phyloP scores from a whole-genome alignment of 2,329 filamentous ascomycete species.

The Periconia macrospinosa region DNA sequence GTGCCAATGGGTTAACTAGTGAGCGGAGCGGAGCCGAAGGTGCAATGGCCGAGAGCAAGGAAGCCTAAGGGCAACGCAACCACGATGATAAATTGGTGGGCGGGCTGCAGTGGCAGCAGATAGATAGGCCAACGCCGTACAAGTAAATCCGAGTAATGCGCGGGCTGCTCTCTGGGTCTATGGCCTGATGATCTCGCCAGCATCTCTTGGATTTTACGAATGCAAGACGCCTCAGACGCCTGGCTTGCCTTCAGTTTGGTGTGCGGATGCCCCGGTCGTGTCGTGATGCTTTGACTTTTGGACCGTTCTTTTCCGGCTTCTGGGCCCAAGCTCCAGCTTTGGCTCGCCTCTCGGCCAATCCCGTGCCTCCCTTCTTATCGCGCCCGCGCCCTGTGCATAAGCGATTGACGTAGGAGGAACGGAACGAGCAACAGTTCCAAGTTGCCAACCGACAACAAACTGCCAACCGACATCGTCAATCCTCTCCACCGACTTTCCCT shows the following conservation, averaged over 20 bases:
- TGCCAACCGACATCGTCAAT: slow-evolving; percentile 24
- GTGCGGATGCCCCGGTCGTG: too few species aligned
- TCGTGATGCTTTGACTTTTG: neutral
- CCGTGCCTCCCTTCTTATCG: slow-evolving; percentile 22
- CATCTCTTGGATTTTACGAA: neutral
- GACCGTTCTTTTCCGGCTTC: neutral
- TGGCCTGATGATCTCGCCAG: neutral
- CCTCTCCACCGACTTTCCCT: slow-evolving; percentile 2
- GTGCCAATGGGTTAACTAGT: neutral
- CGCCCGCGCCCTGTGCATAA: slow-evolving; percentile 26
- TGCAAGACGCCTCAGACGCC: neutral
- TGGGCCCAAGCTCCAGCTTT: neutral
- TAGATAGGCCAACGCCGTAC: neutral
- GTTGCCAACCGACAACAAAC: slow-evolving; percentile 29
- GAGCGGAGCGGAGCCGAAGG: neutral
- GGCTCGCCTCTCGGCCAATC: slow-evolving; percentile 23
- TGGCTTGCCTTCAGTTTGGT: neutral
- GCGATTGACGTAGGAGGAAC: slow-evolving; percentile 18
- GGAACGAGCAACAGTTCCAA: neutral
- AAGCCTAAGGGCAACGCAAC: neutral
- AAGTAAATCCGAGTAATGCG: neutral
- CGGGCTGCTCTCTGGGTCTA: neutral
- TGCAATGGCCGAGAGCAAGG: neutral
- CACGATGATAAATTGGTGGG: neutral
- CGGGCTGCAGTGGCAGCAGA: neutral